Percentiles rank a stretch among this genome's conserved stretches.
Evolutionary conservation across 176 grass and related monocot species (phyloP).

Genomic region (Melocanna baccifera): DNA sequence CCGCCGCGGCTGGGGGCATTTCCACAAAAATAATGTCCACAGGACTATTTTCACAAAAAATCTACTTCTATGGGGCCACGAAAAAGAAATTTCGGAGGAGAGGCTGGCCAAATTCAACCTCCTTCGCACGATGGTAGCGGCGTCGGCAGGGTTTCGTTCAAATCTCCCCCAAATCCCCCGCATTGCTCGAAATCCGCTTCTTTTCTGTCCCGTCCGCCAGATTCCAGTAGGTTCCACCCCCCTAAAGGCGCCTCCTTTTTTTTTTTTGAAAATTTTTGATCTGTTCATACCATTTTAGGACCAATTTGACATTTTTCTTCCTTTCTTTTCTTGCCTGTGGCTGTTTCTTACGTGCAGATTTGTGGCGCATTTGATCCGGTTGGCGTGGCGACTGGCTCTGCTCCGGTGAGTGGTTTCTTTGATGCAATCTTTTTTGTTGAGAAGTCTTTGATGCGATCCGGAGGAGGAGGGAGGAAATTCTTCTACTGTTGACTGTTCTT

Average conservation of each 20-base stretch:
- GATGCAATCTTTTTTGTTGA: not conserved
- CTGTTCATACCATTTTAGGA: not conserved
- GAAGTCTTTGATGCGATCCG: not conserved
- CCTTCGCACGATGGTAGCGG: not conserved
- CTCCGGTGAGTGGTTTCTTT: conserved; percentile 1
- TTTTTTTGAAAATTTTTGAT: conserved; percentile 1
- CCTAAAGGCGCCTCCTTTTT: conserved; percentile 7
- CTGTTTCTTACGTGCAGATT: not conserved
- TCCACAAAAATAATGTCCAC: too few species aligned
- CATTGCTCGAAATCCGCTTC: conserved; percentile 13
- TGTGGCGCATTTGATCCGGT: not conserved
- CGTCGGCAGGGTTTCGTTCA: not conserved
- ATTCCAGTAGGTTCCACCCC: conserved; percentile 9
- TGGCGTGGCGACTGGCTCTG: not conserved
- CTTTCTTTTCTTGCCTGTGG: not conserved
- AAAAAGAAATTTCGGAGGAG: too few species aligned
- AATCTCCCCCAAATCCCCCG: conserved; percentile 1
- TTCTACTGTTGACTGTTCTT: not conserved
- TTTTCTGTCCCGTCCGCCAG: not conserved
- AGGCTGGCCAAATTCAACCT: not conserved
- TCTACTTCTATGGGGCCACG: too few species aligned
- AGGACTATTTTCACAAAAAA: too few species aligned
- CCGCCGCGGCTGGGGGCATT: too few species aligned
- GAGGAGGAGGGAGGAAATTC: not conserved
- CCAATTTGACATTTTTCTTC: not conserved